Evolutionary conservation across 2,329 filamentous ascomycete species (phyloP).

Genomic region (Fusarium solani-melongenae): DNA sequence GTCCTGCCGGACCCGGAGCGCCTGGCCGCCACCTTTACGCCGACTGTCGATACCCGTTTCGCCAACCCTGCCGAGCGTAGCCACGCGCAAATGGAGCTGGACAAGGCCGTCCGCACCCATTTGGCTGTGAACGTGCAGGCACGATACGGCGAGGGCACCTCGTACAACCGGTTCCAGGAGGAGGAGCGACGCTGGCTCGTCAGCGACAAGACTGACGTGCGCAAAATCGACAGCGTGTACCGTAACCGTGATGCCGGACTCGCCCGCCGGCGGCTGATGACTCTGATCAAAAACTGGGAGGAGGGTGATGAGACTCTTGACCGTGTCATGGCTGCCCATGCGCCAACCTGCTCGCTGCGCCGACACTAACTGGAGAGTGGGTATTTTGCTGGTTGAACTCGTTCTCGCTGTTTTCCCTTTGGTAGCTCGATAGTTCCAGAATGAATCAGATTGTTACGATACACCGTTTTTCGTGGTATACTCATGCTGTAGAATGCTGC

Average conservation of each 20-base stretch:
- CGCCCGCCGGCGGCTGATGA: slow-evolving; percentile 49
- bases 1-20: slow-evolving; percentile 47
- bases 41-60: slow-evolving; percentile 42
- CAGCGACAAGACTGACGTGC: slow-evolving; percentile 52
- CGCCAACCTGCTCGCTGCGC: slow-evolving; percentile 42
- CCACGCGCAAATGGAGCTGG: slow-evolving; percentile 39
- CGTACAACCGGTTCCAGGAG: slow-evolving; percentile 47
- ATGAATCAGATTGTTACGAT: not conserved
- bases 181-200: slow-evolving; percentile 54
- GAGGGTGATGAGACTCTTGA: slow-evolving; percentile 53
- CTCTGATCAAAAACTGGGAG: slow-evolving; percentile 54
- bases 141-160: slow-evolving; percentile 45
- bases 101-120: slow-evolving; percentile 46
- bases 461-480: not conserved
- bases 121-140: slow-evolving; percentile 47
- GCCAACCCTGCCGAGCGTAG: slow-evolving; percentile 37
- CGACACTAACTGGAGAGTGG: slow-evolving; percentile 9
- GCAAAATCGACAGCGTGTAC: slow-evolving; percentile 58
- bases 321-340: slow-evolving; percentile 49
- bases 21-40: slow-evolving; percentile 43
- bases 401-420: not conserved
- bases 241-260: slow-evolving; percentile 54
- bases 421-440: not conserved
- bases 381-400: not conserved
- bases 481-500: not conserved